A percentile compares a stretch with the other conserved stretches of the same genome.
These are phyloP conservation scores for Pisolithus sp. DNA, from an alignment of 768 basidiomycete genomes.

Conservation along the genomic window DNA sequence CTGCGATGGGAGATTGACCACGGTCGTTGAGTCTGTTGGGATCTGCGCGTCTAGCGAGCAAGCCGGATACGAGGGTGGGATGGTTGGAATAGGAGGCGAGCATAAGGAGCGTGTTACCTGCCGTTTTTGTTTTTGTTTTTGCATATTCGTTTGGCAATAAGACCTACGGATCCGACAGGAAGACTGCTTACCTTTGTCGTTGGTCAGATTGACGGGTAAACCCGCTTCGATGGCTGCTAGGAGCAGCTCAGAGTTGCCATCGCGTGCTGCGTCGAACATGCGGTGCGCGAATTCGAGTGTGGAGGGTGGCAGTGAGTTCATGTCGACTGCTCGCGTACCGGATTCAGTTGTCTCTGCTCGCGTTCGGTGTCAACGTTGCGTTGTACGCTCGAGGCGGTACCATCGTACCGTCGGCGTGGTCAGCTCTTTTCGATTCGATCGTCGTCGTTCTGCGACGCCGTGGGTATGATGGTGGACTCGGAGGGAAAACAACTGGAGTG, in stretches of 20 bases:
- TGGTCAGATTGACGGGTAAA: conserved; percentile 66
- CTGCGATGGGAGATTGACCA: conserved; percentile 68
- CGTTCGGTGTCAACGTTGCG: background rate
- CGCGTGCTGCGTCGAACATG: conserved; percentile 71
- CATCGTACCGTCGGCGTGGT: too few relatives aligned
- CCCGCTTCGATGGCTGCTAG: conserved; percentile 61
- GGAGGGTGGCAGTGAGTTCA: conserved; percentile 25
- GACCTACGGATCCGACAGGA: background rate
- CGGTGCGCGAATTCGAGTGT: conserved; percentile 51
- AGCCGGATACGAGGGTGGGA: conserved; percentile 40
- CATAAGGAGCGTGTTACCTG: conserved; percentile 78
- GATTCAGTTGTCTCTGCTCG: background rate
- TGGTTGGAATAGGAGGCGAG: conserved; percentile 71
- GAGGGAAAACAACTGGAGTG: too few relatives aligned
- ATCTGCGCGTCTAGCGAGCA: conserved; percentile 55
- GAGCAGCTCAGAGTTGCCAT: conserved; percentile 47
- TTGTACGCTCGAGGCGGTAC: too few relatives aligned
- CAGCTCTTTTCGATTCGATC: too few relatives aligned
- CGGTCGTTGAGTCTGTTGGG: conserved; percentile 65
- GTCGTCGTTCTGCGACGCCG: too few relatives aligned
- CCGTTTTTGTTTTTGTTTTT: background rate
- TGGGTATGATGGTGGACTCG: too few relatives aligned
- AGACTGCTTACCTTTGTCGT: conserved; percentile 48
- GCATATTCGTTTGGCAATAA: background rate
- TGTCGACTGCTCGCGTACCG: background rate